A percentile compares a stretch with the other conserved stretches of the same genome.
These are phyloP conservation scores for Fusarium napiforme DNA, from an alignment of 2,329 filamentous ascomycete species.

Conservation along the genomic window DNA sequence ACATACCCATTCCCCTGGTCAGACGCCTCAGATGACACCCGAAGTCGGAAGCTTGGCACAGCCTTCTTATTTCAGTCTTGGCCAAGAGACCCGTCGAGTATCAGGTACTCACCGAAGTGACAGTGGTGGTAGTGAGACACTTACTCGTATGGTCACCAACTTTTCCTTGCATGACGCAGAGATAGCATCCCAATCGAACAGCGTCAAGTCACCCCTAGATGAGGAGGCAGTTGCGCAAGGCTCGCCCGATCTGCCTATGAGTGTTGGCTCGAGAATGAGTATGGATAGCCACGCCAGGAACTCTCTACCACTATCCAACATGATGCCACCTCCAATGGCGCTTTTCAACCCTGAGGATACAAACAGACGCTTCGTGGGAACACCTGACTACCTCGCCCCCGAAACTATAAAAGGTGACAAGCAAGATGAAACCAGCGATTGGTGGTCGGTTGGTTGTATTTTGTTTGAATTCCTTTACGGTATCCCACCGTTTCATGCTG, in stretches of 20 bases:
- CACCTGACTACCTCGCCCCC: slow-evolving; percentile 94
- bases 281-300: slow-evolving; percentile 50
- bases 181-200: slow-evolving; percentile 54
- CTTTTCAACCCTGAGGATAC: slow-evolving; percentile 96
- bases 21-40: slow-evolving; percentile 88
- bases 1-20: slow-evolving; percentile 77
- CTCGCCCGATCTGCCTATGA: slow-evolving; percentile 79
- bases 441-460: slow-evolving; percentile 99
- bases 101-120: slow-evolving; percentile 86
- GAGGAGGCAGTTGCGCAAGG: slow-evolving; percentile 79
- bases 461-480: slow-evolving; percentile 96
- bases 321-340: slow-evolving; percentile 92
- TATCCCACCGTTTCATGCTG: slow-evolving; percentile 91
- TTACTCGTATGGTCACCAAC: slow-evolving; percentile 83
- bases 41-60: slow-evolving; percentile 73
- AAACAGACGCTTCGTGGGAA: slow-evolving; percentile 92
- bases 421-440: slow-evolving; percentile 98
- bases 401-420: slow-evolving; percentile 96
- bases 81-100: slow-evolving; percentile 73
- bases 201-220: slow-evolving; percentile 72
- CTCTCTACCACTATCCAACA: slow-evolving; percentile 64
- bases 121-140: slow-evolving; percentile 87
- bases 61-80: slow-evolving; percentile 91
- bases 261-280: slow-evolving; percentile 45
- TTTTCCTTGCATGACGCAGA: slow-evolving; percentile 77